Base-by-base conservation (phyloP, 148 eudicot species). In the Chenopodium suecicum region DNA sequence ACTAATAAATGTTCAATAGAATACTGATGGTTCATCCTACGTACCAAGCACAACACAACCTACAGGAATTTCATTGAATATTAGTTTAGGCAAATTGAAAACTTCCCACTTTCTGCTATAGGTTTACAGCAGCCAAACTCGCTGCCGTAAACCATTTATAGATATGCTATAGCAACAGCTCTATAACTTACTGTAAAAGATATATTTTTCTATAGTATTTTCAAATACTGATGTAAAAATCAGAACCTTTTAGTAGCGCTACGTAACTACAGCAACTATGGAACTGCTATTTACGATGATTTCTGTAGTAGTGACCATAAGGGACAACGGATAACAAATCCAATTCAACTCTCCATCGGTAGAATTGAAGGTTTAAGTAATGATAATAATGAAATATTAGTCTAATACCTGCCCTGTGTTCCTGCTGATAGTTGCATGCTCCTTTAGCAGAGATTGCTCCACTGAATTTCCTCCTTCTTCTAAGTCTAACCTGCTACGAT, bases 361-460 rank as follows among this genome's bases (percentile, higher is more conserved):
- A 27, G 60, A 9, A 47, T 3, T n/a, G 47, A 52, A 76, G 66
- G 47, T 32, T 7, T 52, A 74, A 74, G 2, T 41, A 32, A 68
- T 74, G 14, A 56, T 44, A 34, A 71, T 31, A 23, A 62, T 47
- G 52, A 20, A 78, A 50, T 17, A 46, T 16, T 56, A 47, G 62
- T 70, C 31, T 23, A 66, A 62, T 90, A 97, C 99, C 99, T 94
- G 99, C 56, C 91, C 92, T 34, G 94, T 86, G 83, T 84, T 90
- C 87, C 97, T 89, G 86, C 89, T 82, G 83, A 97, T 85, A 76
- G 99, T 79, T 66, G 93, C 95, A 81, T 89, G 92, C 79, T 97
- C 99, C 84, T 92, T 94, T 52, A 97, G 86, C 47, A 94, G 88
- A 79, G 92, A 89, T 73, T 83, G 93, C 41, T 90, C 98, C 75